Evolutionary conservation across 2,329 filamentous ascomycete genomes (phyloP).

Genomic region (Xylaria sp.): DNA sequence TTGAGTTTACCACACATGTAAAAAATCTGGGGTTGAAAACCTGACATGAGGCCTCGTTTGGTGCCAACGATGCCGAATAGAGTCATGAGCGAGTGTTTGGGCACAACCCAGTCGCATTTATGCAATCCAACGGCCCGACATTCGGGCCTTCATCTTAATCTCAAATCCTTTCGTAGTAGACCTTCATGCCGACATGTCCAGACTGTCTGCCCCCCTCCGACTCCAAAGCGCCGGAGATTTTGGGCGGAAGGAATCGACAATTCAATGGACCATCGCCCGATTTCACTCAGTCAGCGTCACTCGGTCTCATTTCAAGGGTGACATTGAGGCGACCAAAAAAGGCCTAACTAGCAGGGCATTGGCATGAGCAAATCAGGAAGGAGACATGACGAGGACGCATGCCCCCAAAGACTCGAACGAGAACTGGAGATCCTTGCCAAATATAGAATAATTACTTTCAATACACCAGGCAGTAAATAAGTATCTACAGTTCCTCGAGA

Average conservation of each 20-base stretch:
- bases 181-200: background rate
- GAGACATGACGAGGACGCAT: constrained; percentile 5
- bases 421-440: constrained; percentile 1
- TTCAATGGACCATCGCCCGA: background rate
- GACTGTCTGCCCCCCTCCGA: background rate
- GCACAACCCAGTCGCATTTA: background rate
- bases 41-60: no score
- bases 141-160: background rate
- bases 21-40: background rate
- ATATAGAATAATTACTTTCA: background rate
- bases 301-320: background rate
- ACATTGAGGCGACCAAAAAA: background rate
- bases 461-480: background rate
- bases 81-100: background rate
- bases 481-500: background rate
- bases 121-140: background rate
- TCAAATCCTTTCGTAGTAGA: background rate
- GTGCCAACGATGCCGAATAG: background rate
- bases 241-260: no score
- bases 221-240: no score
- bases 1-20: background rate
- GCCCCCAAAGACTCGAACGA: background rate
- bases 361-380: constrained; percentile 23
- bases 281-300: background rate
- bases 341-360: background rate